Conservation (phyloP, 2,329 filamentous ascomycete species). For the Penicillium sp. region DNA sequence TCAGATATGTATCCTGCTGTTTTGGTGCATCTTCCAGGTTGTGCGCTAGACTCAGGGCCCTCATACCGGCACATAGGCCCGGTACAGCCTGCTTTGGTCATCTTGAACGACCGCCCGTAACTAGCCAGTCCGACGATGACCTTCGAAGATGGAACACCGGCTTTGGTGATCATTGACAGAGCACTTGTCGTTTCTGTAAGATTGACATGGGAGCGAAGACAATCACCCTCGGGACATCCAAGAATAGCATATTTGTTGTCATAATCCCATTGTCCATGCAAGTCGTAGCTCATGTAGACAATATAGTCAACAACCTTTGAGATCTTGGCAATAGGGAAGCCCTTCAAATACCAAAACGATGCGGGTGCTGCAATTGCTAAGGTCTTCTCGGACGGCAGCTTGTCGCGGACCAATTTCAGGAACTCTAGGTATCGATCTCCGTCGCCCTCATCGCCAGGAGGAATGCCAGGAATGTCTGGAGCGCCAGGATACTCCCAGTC, state of each 20-base stretch:
- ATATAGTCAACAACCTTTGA: constrained; percentile 31
- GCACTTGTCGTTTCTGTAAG: neutral
- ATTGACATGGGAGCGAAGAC: constrained; percentile 25
- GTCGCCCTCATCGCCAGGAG: too few species aligned
- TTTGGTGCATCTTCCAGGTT: neutral
- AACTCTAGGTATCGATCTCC: too few species aligned
- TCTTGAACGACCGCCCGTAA: constrained; percentile 40
- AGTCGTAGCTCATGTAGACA: constrained; percentile 44
- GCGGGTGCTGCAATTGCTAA: constrained; percentile 31
- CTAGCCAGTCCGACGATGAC: constrained; percentile 29
- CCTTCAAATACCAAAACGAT: constrained; percentile 35
- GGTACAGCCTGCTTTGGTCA: constrained; percentile 33
- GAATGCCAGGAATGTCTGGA: constrained; percentile 8
- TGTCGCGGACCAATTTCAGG: constrained; percentile 14
- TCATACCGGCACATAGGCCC: constrained; percentile 28
- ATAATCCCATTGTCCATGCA: constrained; percentile 15
- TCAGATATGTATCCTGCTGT: constrained; percentile 4
- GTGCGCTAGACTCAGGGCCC: neutral
- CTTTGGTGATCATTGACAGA: constrained; percentile 8
- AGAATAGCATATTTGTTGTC: neutral
- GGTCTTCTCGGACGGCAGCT: constrained; percentile 17
- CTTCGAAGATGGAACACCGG: constrained; percentile 36
- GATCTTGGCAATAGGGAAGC: constrained; percentile 33
- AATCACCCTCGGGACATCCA: constrained; percentile 21
- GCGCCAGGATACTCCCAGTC: constrained; percentile 28